Evolutionary conservation across 148 eudicot species (phyloP).

Genomic region (Diospyros lotus): DNA sequence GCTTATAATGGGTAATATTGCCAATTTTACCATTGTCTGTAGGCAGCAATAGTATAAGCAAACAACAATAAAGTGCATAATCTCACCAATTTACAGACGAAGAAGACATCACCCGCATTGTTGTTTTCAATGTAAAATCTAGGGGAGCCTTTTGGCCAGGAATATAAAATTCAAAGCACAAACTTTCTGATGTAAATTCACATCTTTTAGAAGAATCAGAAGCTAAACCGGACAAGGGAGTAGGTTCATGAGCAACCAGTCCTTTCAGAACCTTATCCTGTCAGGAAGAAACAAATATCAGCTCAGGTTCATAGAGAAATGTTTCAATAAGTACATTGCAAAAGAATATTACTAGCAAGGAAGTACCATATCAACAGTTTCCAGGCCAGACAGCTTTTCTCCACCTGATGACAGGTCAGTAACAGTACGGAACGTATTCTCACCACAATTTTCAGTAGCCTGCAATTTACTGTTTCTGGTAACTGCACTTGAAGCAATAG

Average conservation of each 20-base stretch:
- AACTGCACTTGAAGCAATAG: constrained; percentile 31
- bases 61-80: constrained; percentile 8
- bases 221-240: constrained; percentile 34
- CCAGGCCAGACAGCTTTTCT: constrained; percentile 38
- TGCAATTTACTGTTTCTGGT: constrained; percentile 25
- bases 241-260: constrained; percentile 52
- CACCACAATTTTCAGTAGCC: constrained; percentile 33
- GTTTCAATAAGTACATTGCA: too few species aligned
- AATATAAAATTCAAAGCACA: constrained; percentile 50
- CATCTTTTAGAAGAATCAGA: constrained; percentile 36
- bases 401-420: constrained; percentile 64
- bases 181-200: constrained; percentile 29
- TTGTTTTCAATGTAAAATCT: constrained; percentile 83
- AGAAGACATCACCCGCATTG: constrained; percentile 66
- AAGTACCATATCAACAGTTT: constrained; percentile 71
- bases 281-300: constrained; percentile 13
- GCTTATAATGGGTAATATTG: too few species aligned
- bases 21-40: background rate
- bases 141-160: constrained; percentile 57
- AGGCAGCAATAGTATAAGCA: constrained; percentile 5
- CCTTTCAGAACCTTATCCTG: constrained; percentile 89
- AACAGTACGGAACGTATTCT: constrained; percentile 59
- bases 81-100: constrained; percentile 77
- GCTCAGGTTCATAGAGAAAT: background rate
- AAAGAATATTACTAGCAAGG: background rate